Base-by-base conservation (phyloP, 108 stramenopile species). In the Seminavis robusta region DNA sequence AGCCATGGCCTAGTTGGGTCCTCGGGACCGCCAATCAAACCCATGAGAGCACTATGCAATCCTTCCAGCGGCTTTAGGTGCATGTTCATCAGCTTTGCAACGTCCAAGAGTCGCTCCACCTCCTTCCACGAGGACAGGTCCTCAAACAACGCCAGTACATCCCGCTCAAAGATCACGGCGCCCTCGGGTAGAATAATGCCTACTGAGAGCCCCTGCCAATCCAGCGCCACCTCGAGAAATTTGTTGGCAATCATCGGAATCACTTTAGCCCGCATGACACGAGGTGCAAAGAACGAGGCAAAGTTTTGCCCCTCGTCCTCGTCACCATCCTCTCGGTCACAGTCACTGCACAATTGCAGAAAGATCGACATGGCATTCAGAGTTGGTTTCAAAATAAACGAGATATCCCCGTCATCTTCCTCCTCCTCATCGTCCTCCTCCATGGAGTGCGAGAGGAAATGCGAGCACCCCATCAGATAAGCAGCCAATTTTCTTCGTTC, bases 401-500 rank as follows among this genome's bases (percentile, higher is more conserved):
- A 65, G 30, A 62, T 56, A 17, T 68, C 68, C n/a, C 54, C 40
- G 17, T 65, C 45, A 56, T 52, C 45, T 40, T 33, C 33, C 20
- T 42, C 54, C 20, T 43, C 55, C n/a, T 24, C 26, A 33, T 29
- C 15, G 23, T 65, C 42, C n/a, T n/a, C n/a, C n/a, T n/a, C n/a
- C n/a, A n/a, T n/a, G n/a, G n/a, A n/a, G 13, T 16, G 34, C 8
- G 63, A 42, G 5, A 73, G 58, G 21, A 85, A 33, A 60, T 84
- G 77, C 9, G 85, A 75, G 17, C 63, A 67, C 30, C 83, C 59
- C 86, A 92, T 88, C 30, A 82, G 38, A 41, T 92, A 92, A 0
- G 71, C 70, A 23, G 90, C 90, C 13, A 85, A 59, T 47, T 86
- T 88, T 0, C 82, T 82, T 17, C 69, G 56, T 52, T 88, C 86